Percentiles rank a stretch among this genome's conserved stretches.
phyloP scores from a whole-genome alignment of 2,329 filamentous ascomycete genomes.

The Colletotrichum spaethianum region DNA sequence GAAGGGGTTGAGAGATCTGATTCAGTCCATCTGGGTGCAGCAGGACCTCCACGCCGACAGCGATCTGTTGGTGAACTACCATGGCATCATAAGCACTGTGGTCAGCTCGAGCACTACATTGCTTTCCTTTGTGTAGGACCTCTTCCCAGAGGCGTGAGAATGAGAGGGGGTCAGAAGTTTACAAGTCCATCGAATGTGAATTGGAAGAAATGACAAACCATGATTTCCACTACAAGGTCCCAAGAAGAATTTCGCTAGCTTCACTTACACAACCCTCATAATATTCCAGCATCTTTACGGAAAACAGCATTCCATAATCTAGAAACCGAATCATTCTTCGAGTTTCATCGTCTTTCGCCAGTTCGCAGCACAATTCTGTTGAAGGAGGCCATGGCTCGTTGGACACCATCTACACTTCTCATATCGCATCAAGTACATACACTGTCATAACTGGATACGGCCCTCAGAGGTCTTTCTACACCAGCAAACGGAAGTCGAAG shows the following conservation, averaged over 20 bases:
- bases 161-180: neutral
- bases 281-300: no score
- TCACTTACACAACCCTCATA: no score
- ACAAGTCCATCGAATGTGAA: neutral
- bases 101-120: slow-evolving; percentile 3
- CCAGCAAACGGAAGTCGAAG: neutral
- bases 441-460: neutral
- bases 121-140: neutral
- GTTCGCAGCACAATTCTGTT: neutral
- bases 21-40: slow-evolving; percentile 52
- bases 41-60: slow-evolving; percentile 51
- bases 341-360: neutral
- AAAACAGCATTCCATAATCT: no score
- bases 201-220: neutral
- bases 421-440: neutral
- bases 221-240: neutral
- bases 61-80: slow-evolving; percentile 50
- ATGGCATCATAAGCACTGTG: slow-evolving; percentile 44
- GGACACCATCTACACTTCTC: neutral
- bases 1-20: slow-evolving; percentile 41
- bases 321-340: no score
- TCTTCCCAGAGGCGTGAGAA: neutral
- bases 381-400: neutral
- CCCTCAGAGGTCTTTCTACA: neutral
- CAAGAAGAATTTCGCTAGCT: neutral